phyloP scores from a whole-genome alignment of 139 green algal genomes.

The Closterium sp. region DNA sequence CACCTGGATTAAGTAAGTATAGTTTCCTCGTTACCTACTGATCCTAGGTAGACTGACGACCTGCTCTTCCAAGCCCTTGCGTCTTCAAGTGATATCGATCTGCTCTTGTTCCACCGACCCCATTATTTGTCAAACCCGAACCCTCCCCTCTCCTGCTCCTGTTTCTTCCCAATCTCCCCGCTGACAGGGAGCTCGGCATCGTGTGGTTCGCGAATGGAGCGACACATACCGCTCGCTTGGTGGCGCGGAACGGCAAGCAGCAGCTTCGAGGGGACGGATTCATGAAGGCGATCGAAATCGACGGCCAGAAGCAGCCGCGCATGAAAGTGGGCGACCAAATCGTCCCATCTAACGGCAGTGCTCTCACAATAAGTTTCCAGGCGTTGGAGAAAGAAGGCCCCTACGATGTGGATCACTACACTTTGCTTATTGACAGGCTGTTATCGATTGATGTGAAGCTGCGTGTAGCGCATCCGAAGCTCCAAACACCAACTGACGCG shows the following conservation, averaged over 20 bases:
- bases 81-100: no score
- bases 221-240: neutral
- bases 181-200: constrained; percentile 24
- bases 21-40: no score
- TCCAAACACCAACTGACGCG: neutral
- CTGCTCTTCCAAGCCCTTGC: no score
- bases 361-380: neutral
- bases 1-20: neutral
- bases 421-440: neutral
- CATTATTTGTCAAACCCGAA: no score
- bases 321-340: neutral
- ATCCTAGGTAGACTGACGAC: no score
- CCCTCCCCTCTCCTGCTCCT: no score
- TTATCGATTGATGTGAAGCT: neutral
- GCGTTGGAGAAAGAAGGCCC: neutral
- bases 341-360: neutral
- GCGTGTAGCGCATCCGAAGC: neutral
- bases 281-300: constrained; percentile 31
- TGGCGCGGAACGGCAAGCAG: neutral
- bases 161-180: neutral
- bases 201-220: constrained; percentile 9
- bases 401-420: neutral
- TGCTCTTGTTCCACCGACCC: no score
- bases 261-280: constrained; percentile 22
- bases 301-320: constrained; percentile 18